Conservation (phyloP, 208 protist species). For the Naegleria lovaniensis region DNA sequence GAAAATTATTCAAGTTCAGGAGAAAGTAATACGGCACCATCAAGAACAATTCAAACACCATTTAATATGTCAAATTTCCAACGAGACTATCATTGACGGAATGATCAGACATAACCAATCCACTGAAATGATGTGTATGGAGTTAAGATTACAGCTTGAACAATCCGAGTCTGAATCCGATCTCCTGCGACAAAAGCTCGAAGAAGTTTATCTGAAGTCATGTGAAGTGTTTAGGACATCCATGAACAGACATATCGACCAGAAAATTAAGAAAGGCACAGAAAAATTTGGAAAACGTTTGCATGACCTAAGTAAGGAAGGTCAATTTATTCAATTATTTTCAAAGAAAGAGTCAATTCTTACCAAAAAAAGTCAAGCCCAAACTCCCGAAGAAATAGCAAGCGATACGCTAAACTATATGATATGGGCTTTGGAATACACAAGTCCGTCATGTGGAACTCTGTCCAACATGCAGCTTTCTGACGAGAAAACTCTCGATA, state of each 20-base stretch:
- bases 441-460: not conserved
- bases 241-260: no score
- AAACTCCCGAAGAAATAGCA: not conserved
- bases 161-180: no score
- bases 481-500: not conserved
- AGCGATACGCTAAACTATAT: not conserved
- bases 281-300: no score
- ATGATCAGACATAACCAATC: not conserved
- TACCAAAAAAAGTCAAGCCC: not conserved
- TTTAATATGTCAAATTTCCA: not conserved
- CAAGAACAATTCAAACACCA: not conserved
- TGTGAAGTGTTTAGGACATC: no score
- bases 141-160: no score
- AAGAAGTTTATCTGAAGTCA: no score
- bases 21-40: not conserved
- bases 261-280: no score
- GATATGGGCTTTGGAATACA: not conserved
- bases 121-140: no score
- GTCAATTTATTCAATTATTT: no score
- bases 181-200: no score
- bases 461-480: not conserved
- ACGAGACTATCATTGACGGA: not conserved
- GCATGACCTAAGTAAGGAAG: no score
- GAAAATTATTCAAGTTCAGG: not conserved
- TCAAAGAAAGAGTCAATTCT: not conserved